Conservation (phyloP, 768 basidiomycete genomes). For the Boletus tylopilopsis region DNA sequence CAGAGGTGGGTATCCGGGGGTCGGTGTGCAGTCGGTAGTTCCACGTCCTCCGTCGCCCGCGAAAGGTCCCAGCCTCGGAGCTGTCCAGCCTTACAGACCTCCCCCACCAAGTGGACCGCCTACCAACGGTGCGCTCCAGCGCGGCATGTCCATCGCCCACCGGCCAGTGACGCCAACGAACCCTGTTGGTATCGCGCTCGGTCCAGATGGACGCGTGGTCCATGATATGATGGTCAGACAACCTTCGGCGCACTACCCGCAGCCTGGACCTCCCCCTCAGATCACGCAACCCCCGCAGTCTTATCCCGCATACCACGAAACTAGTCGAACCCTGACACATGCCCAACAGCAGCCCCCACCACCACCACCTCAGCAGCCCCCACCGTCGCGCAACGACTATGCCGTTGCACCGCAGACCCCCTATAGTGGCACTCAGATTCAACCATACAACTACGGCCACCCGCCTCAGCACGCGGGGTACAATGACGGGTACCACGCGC, state of each 20-base stretch:
- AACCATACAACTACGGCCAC: constrained; percentile 14
- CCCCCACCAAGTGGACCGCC: background rate
- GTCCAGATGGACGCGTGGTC: constrained; percentile 74
- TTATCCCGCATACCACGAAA: constrained; percentile 19
- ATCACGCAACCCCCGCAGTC: constrained; percentile 15
- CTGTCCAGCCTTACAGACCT: constrained; percentile 12
- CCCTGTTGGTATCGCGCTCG: constrained; percentile 77
- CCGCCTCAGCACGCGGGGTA: constrained; percentile 23
- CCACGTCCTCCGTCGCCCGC: constrained; percentile 63
- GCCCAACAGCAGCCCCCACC: constrained; percentile 28
- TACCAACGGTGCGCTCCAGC: constrained; percentile 1
- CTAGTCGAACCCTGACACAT: constrained; percentile 30
- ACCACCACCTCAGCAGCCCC: constrained; percentile 24
- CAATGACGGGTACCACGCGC: constrained; percentile 12
- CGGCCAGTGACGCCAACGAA: constrained; percentile 70
- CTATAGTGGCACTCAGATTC: constrained; percentile 6
- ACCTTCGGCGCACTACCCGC: constrained; percentile 10
- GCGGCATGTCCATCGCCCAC: constrained; percentile 28
- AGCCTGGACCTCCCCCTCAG: constrained; percentile 4
- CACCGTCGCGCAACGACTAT: constrained; percentile 22
- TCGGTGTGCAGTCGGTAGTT: constrained; percentile 70
- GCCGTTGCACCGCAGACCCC: constrained; percentile 6
- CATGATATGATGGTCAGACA: constrained; percentile 61
- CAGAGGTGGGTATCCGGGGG: constrained; percentile 69
- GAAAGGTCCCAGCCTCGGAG: constrained; percentile 20